phyloP scores from a whole-genome alignment of 192 early-diverging fungal species.

The Neocallimastix lanati region DNA sequence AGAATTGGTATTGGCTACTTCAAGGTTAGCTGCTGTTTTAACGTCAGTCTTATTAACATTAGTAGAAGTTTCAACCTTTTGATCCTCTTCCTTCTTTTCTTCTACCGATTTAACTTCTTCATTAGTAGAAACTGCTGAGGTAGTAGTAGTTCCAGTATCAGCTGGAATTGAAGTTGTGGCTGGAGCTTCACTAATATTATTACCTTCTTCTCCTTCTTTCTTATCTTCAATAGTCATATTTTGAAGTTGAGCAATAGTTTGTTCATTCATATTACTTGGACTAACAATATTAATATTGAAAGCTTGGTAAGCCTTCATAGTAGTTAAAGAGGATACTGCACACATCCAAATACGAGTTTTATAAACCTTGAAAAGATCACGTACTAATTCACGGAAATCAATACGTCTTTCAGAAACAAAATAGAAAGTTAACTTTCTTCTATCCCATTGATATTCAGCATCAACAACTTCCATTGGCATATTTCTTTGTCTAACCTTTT shows the following conservation, averaged over 20 bases:
- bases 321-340: neutral
- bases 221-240: neutral
- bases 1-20: too few relatives aligned
- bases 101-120: too few relatives aligned
- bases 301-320: neutral
- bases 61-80: too few relatives aligned
- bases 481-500: constrained; percentile 72
- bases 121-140: too few relatives aligned
- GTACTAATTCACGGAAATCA: constrained; percentile 89
- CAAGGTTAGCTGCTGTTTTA: too few relatives aligned
- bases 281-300: neutral
- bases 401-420: constrained; percentile 85
- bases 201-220: neutral
- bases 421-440: constrained; percentile 91
- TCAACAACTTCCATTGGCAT: constrained; percentile 91
- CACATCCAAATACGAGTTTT: constrained; percentile 85
- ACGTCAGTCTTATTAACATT: too few relatives aligned
- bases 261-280: neutral
- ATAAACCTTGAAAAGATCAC: constrained; percentile 90
- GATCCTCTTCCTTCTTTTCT: too few relatives aligned
- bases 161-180: too few relatives aligned
- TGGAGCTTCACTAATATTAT: too few relatives aligned
- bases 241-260: neutral
- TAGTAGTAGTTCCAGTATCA: too few relatives aligned
- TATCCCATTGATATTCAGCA: constrained; percentile 97